A percentile compares a stretch with the other conserved stretches of the same genome.
Conservation (phyloP, 306 rosid genomes). For the Crotalaria pallida region DNA sequence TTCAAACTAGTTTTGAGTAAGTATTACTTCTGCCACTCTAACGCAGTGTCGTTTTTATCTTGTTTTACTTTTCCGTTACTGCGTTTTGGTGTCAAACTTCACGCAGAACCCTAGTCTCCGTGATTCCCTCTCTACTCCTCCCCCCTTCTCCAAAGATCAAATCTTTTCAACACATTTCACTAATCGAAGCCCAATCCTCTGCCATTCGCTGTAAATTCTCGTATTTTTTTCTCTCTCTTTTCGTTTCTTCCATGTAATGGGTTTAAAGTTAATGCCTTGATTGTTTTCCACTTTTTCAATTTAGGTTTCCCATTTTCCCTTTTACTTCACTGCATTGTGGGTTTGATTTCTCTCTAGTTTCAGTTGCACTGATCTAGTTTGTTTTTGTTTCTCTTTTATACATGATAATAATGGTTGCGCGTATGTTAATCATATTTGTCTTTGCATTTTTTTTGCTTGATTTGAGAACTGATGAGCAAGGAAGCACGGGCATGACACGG, state of each 20-base stretch:
- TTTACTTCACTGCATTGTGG: neutral
- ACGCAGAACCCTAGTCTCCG: slow-evolving; percentile 34
- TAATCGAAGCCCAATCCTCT: neutral
- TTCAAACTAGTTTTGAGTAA: slow-evolving; percentile 2
- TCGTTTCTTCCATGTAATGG: neutral
- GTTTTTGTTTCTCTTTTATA: neutral
- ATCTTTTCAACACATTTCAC: slow-evolving; percentile 6
- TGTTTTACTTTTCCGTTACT: neutral
- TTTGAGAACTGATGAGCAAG: neutral
- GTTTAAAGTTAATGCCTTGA: neutral
- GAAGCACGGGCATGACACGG: too few species aligned
- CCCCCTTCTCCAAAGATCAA: neutral
- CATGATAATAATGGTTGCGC: neutral
- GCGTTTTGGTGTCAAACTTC: slow-evolving; percentile 13
- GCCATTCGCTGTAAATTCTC: neutral
- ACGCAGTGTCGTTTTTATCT: slow-evolving; percentile 17
- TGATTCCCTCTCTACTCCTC: neutral
- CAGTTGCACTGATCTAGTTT: neutral
- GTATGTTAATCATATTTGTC: neutral
- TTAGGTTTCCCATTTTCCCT: neutral
- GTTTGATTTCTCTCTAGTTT: slow-evolving; percentile 2
- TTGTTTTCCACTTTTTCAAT: neutral
- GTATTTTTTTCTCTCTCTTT: neutral
- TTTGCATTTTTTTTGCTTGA: neutral
- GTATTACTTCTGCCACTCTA: neutral